phyloP scores from a whole-genome alignment of 1,139 yeast species.

The Eremothecium gossypii region DNA sequence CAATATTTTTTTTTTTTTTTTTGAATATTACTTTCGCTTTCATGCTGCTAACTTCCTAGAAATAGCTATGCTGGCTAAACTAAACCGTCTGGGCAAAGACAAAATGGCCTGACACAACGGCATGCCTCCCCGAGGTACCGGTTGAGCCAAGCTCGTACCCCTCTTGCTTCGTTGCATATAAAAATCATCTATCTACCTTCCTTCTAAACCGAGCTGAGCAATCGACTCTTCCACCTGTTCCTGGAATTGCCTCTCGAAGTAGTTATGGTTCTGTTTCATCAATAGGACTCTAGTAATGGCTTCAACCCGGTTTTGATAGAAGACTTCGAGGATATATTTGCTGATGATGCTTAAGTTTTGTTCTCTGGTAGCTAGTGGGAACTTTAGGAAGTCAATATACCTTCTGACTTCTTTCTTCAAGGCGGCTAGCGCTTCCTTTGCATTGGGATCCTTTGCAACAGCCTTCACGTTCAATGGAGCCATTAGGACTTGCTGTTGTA shows the following conservation, averaged over 20 bases:
- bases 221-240: conserved; percentile 30
- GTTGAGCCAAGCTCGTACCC: too few relatives aligned
- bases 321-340: conserved; percentile 30
- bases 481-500: conserved; percentile 3
- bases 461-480: conserved; percentile 2
- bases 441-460: conserved; percentile 5
- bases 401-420: conserved; percentile 26
- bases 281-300: conserved; percentile 21
- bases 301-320: conserved; percentile 27
- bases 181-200: conserved; percentile 4
- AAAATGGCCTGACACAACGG: too few relatives aligned
- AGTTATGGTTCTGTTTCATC: conserved; percentile 21
- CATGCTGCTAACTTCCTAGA: too few relatives aligned
- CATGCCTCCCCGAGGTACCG: too few relatives aligned
- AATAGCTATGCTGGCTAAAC: too few relatives aligned
- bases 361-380: conserved; percentile 29
- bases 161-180: too few relatives aligned
- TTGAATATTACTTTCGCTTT: too few relatives aligned
- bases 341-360: conserved; percentile 26
- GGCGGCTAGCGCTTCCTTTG: conserved; percentile 10
- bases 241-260: conserved; percentile 23
- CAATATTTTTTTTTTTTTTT: too few relatives aligned
- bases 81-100: too few relatives aligned
- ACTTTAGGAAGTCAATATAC: conserved; percentile 28
- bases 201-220: conserved; percentile 28